These are phyloP conservation scores for Penicillium egyptiacum DNA, from an alignment of 495 filamentous ascomycete species.

Conservation along the genomic window DNA sequence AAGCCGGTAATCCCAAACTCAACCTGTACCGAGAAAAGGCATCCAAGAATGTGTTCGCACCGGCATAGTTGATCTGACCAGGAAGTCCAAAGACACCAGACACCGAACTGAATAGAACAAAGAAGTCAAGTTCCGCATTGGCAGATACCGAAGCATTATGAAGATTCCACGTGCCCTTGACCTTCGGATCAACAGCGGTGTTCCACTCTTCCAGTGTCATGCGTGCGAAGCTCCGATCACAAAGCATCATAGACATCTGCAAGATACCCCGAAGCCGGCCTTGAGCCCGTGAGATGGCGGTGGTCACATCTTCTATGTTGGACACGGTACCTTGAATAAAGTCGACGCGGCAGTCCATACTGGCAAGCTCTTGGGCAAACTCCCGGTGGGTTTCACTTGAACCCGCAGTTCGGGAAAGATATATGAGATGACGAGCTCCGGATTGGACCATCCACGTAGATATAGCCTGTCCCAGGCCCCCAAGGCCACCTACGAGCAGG, in stretches of 20 bases:
- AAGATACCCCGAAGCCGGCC: slow-evolving; percentile 34
- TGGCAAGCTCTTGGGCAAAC: slow-evolving; percentile 42
- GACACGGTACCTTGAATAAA: slow-evolving; percentile 27
- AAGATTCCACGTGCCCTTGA: slow-evolving; percentile 54
- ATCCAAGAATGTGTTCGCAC: slow-evolving; percentile 38
- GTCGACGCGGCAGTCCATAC: slow-evolving; percentile 23
- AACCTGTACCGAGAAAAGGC: slow-evolving; percentile 34
- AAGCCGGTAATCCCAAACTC: slow-evolving; percentile 28
- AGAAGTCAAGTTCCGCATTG: slow-evolving; percentile 46
- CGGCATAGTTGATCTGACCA: slow-evolving; percentile 38
- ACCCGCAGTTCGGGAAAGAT: slow-evolving; percentile 36
- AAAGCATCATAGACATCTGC: slow-evolving; percentile 38
- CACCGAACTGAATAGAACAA: slow-evolving; percentile 44
- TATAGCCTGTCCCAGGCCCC: slow-evolving; percentile 29
- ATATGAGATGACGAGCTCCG: slow-evolving; percentile 46
- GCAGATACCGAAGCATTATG: slow-evolving; percentile 45
- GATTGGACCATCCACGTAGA: not conserved
- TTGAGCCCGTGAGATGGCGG: slow-evolving; percentile 9
- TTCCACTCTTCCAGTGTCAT: slow-evolving; percentile 47
- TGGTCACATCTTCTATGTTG: slow-evolving; percentile 18
- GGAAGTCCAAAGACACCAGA: slow-evolving; percentile 32
- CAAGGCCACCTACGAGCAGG: slow-evolving; percentile 49
- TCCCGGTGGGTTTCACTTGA: not conserved
- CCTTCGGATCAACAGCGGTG: slow-evolving; percentile 39
- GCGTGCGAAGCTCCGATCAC: slow-evolving; percentile 32